phyloP scores from a whole-genome alignment of 371 early-diverging fungal species.

The Mucor plumbeus region DNA sequence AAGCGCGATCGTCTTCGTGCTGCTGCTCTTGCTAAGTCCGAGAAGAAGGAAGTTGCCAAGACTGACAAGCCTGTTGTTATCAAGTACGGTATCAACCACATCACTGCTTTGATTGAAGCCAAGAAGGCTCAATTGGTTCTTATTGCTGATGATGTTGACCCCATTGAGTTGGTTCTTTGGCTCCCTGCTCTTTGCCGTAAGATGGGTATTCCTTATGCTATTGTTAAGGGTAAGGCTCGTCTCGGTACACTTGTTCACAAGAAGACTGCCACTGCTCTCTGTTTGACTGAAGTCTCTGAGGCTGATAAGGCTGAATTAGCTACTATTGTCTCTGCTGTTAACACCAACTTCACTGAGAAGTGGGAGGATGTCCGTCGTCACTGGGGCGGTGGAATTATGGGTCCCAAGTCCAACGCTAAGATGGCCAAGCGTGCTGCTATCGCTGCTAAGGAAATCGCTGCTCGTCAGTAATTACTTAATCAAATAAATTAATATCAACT shows the following conservation, averaged over 20 bases:
- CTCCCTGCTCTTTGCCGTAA: conserved; percentile 99
- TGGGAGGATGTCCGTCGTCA: conserved; percentile 86
- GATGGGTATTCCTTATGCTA: conserved; percentile 99
- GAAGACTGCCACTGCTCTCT: conserved; percentile 98
- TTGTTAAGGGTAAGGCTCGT: conserved; percentile 97
- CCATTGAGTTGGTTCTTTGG: conserved; percentile 99
- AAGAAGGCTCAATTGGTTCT: conserved; percentile 99
- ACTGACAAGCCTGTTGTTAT: conserved; percentile 95
- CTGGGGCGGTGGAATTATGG: conserved; percentile 99
- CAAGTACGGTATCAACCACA: conserved; percentile 99
- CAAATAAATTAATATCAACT: not conserved
- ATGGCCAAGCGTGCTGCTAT: conserved; percentile 80
- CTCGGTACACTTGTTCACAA: conserved; percentile 99
- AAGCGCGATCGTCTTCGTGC: conserved; percentile 94
- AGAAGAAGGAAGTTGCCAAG: conserved; percentile 86
- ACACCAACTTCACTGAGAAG: conserved; percentile 94
- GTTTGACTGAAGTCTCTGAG: conserved; percentile 92
- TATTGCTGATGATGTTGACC: conserved; percentile 99
- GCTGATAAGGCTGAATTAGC: conserved; percentile 96
- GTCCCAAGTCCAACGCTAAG: conserved; percentile 88
- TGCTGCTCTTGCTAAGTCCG: conserved; percentile 83
- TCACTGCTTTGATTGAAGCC: conserved; percentile 96
- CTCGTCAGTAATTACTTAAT: conserved; percentile 47
- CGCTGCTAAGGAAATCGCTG: conserved; percentile 70
- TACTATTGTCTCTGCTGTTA: conserved; percentile 87